Percentiles rank a stretch among this genome's conserved stretches.
Evolutionary conservation across 495 filamentous ascomycete species (phyloP).

Genomic region (Pyrenula massariospora): DNA sequence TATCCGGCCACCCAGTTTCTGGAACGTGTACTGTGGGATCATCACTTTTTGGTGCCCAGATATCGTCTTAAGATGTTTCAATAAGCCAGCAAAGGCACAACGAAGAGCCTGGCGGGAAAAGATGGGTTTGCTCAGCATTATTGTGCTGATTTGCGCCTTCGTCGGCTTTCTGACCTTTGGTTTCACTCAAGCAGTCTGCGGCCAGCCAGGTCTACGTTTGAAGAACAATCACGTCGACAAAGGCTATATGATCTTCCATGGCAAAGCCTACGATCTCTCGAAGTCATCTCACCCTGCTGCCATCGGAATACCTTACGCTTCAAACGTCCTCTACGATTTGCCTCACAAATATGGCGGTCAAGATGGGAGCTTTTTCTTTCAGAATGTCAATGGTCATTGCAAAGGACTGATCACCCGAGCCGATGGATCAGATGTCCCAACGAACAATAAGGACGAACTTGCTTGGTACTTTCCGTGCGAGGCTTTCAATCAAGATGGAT

Average conservation of each 20-base stretch:
- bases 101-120: constrained; percentile 97
- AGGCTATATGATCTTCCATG: constrained; percentile 95
- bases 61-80: constrained; percentile 70
- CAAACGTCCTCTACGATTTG: constrained; percentile 79
- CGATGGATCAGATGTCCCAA: constrained; percentile 64
- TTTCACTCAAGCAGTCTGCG: constrained; percentile 84
- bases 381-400: constrained; percentile 96
- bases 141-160: constrained; percentile 72
- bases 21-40: constrained; percentile 89
- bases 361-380: constrained; percentile 95
- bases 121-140: constrained; percentile 92
- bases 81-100: constrained; percentile 78
- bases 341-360: constrained; percentile 67
- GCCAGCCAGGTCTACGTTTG: constrained; percentile 50
- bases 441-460: constrained; percentile 57
- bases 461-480: constrained; percentile 97
- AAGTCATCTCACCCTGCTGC: constrained; percentile 67
- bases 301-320: constrained; percentile 52
- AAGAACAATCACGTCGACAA: constrained; percentile 66
- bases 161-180: constrained; percentile 97
- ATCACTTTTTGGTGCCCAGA: constrained; percentile 94
- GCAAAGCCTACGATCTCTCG: constrained; percentile 69
- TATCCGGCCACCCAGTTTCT: constrained; percentile 72
- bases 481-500: constrained; percentile 88
- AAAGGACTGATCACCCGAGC: constrained; percentile 75